phyloP scores from a whole-genome alignment of 2,329 filamentous ascomycete genomes.

The Fusarium sp. region DNA sequence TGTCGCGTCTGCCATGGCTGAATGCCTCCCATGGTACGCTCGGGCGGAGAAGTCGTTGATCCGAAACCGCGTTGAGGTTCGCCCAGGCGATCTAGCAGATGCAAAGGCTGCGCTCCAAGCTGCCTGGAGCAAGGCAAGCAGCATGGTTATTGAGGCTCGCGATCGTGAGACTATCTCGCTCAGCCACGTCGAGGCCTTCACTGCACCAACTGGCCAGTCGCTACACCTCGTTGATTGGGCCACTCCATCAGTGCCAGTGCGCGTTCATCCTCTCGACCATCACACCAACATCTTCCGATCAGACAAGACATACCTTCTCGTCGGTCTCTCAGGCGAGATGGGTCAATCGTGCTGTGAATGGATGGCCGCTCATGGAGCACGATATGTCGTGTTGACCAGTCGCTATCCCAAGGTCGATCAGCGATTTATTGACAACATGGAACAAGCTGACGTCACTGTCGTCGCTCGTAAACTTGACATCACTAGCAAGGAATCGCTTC shows the following conservation, averaged over 20 bases:
- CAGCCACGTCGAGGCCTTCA: neutral
- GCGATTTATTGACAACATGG: constrained; percentile 37
- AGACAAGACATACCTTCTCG: constrained; percentile 48
- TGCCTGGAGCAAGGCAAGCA: neutral
- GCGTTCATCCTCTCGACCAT: neutral
- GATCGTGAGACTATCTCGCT: neutral
- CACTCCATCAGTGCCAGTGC: neutral
- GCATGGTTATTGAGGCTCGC: neutral
- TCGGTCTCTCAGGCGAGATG: constrained; percentile 48
- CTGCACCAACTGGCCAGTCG: neutral
- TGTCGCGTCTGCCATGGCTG: neutral
- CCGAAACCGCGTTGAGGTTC: neutral
- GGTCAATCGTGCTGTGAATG: constrained; percentile 53
- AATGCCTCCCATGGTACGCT: neutral
- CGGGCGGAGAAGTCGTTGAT: neutral
- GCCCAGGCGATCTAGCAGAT: neutral
- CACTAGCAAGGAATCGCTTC: neutral
- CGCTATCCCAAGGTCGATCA: constrained; percentile 46
- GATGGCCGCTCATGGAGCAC: constrained; percentile 53
- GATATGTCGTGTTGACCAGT: constrained; percentile 52
- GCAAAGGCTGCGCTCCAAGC: neutral
- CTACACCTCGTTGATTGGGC: neutral
- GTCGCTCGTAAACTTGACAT: constrained; percentile 3
- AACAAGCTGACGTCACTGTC: neutral
- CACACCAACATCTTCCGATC: constrained; percentile 4